phyloP scores from a whole-genome alignment of 2,329 filamentous ascomycete genomes.

The Penicillium sp. region DNA sequence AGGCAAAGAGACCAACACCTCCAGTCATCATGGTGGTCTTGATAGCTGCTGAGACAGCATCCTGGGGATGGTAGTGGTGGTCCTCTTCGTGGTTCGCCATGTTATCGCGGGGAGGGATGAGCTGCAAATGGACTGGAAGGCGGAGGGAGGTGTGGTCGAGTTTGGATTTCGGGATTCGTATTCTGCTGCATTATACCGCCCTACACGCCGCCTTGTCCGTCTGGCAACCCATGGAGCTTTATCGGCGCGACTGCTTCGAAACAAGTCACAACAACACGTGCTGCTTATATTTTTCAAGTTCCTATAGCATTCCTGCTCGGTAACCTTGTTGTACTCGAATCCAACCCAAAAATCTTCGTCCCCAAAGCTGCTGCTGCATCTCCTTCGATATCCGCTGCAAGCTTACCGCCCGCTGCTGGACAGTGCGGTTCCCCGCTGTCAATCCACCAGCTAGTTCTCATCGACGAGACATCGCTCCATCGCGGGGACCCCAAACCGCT shows the following conservation, averaged over 20 bases:
- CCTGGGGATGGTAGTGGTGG: constrained; percentile 70
- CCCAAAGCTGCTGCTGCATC: not conserved
- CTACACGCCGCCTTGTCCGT: constrained; percentile 15
- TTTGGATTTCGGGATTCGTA: constrained; percentile 35
- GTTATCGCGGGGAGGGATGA: constrained; percentile 39
- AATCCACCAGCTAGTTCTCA: constrained; percentile 27
- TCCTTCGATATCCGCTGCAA: constrained; percentile 13
- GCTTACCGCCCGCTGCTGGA: constrained; percentile 32
- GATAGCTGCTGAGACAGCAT: constrained; percentile 72
- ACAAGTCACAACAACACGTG: not conserved
- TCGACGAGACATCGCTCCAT: constrained; percentile 16
- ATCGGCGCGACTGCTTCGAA: constrained; percentile 2
- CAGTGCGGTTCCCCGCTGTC: constrained; percentile 38
- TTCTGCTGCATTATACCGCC: constrained; percentile 39
- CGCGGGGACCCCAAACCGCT: constrained; percentile 1
- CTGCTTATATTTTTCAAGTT: constrained; percentile 1
- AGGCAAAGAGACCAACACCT: constrained; percentile 71
- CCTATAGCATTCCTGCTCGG: not conserved
- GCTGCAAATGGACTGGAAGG: constrained; percentile 26
- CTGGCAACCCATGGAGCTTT: constrained; percentile 27
- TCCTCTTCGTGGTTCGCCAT: constrained; percentile 59
- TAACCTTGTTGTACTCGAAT: not conserved
- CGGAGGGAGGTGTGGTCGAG: constrained; percentile 34
- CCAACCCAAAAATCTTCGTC: not conserved
- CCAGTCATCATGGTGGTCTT: constrained; percentile 70